phyloP scores from a whole-genome alignment of 2,329 filamentous ascomycete genomes.

The Aspergillus pseudonomiae region DNA sequence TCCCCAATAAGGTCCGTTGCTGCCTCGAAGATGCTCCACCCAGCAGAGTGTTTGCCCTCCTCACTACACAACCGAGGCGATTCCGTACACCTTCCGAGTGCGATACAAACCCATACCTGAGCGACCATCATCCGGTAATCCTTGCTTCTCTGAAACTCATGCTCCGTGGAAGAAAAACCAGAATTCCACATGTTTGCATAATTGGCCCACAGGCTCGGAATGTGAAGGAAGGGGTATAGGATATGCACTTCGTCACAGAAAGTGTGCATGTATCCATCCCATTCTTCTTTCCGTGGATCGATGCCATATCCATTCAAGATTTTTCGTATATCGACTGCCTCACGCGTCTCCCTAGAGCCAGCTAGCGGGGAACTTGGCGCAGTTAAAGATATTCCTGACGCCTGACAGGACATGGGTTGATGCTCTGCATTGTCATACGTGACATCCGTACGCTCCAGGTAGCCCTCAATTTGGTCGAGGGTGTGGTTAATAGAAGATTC shows the following conservation, averaged over 20 bases:
- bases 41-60: constrained; percentile 24
- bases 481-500: constrained; percentile 27
- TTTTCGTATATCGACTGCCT: not conserved
- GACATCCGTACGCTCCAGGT: not conserved
- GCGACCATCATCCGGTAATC: constrained; percentile 18
- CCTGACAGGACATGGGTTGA: not conserved
- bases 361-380: not conserved
- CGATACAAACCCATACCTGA: constrained; percentile 23
- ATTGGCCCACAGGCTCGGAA: constrained; percentile 18
- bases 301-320: constrained; percentile 15
- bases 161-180: not conserved
- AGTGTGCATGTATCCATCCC: constrained; percentile 18
- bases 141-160: not conserved
- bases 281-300: constrained; percentile 12
- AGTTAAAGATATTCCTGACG: not conserved
- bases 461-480: constrained; percentile 25
- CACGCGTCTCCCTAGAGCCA: not conserved
- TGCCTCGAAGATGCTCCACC: constrained; percentile 29
- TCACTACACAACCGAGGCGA: constrained; percentile 17
- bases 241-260: constrained; percentile 28
- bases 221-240: constrained; percentile 28
- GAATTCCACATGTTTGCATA: constrained; percentile 18
- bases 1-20: constrained; percentile 25
- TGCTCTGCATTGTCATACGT: not conserved
- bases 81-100: constrained; percentile 27